These are phyloP conservation scores for Poa annua DNA, from an alignment of 176 grass and related monocot genomes.

Conservation along the genomic window DNA sequence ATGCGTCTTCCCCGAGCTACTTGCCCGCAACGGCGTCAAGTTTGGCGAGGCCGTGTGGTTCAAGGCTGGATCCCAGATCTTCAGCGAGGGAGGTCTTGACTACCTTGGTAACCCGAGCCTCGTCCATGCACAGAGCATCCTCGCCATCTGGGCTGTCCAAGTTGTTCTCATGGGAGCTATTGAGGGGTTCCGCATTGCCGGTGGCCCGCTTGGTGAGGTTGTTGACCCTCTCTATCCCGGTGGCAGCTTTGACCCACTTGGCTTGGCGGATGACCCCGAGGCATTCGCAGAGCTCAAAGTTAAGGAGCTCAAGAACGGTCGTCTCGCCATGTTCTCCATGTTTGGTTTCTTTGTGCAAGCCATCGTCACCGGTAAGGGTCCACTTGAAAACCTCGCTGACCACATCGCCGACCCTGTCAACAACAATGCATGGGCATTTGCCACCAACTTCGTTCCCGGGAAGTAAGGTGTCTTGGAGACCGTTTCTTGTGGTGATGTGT, in stretches of 20 bases:
- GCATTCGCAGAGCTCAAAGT: slow-evolving; percentile 86
- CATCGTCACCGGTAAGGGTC: slow-evolving; percentile 56
- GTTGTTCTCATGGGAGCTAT: slow-evolving; percentile 88
- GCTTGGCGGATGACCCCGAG: slow-evolving; percentile 83
- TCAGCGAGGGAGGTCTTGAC: slow-evolving; percentile 83
- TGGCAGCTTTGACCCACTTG: slow-evolving; percentile 82
- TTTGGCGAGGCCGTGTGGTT: slow-evolving; percentile 96
- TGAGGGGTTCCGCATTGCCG: slow-evolving; percentile 82
- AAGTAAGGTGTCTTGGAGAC: no score
- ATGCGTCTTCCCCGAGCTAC: slow-evolving; percentile 85
- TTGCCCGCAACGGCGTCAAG: slow-evolving; percentile 79
- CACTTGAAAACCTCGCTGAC: no score
- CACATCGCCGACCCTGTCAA: no score
- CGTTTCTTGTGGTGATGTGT: no score
- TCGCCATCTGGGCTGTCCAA: slow-evolving; percentile 81
- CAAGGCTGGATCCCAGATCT: slow-evolving; percentile 87
- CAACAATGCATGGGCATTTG: no score
- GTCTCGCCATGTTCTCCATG: slow-evolving; percentile 93
- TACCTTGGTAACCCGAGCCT: slow-evolving; percentile 89
- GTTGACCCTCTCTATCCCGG: slow-evolving; percentile 84
- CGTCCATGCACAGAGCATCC: slow-evolving; percentile 84
- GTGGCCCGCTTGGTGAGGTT: slow-evolving; percentile 82
- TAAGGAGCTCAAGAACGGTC: slow-evolving; percentile 89
- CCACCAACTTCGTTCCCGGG: no score
- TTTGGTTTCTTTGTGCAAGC: slow-evolving; percentile 92